Conservation (phyloP, 257 asterid genomes). For the Knoxia roxburghii region DNA sequence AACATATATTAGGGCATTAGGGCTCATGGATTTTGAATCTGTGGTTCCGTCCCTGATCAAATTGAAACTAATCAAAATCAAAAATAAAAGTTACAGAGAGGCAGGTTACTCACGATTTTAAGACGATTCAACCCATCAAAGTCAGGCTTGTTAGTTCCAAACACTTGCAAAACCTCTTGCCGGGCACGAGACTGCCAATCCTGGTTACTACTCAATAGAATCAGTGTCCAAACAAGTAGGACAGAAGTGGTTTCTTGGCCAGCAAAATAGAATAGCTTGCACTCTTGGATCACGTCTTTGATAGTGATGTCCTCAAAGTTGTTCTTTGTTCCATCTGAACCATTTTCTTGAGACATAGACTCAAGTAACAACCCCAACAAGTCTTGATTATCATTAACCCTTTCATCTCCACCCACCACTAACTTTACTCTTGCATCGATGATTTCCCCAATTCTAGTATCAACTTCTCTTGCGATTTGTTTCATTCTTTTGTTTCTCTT, state of each 20-base stretch:
- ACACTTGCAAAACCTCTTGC: conserved; percentile 16
- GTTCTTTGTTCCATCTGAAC: conserved; percentile 11
- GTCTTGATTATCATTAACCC: conserved; percentile 7
- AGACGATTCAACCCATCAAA: conserved; percentile 2
- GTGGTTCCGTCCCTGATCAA: too few relatives aligned
- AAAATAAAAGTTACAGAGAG: too few relatives aligned
- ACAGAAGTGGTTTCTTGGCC: conserved; percentile 23
- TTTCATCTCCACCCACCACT: conserved; percentile 10
- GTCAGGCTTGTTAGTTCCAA: conserved; percentile 11
- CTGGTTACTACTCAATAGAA: conserved; percentile 11
- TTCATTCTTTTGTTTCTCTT: conserved; percentile 19
- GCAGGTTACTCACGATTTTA: conserved; percentile 16
- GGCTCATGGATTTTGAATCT: too few relatives aligned
- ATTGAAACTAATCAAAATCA: too few relatives aligned
- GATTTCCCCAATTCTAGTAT: neutral
- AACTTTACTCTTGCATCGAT: conserved; percentile 10
- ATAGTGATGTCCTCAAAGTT: conserved; percentile 13
- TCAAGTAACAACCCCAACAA: conserved; percentile 21
- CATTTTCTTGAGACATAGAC: conserved; percentile 17
- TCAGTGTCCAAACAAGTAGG: conserved; percentile 23
- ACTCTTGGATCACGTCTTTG: conserved; percentile 17
- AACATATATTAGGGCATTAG: too few relatives aligned
- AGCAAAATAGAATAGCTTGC: conserved; percentile 19
- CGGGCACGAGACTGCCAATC: conserved; percentile 24
- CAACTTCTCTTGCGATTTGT: neutral